These are phyloP conservation scores for Xylaria sp. DNA, from an alignment of 2,329 filamentous ascomycete genomes.

Conservation along the genomic window DNA sequence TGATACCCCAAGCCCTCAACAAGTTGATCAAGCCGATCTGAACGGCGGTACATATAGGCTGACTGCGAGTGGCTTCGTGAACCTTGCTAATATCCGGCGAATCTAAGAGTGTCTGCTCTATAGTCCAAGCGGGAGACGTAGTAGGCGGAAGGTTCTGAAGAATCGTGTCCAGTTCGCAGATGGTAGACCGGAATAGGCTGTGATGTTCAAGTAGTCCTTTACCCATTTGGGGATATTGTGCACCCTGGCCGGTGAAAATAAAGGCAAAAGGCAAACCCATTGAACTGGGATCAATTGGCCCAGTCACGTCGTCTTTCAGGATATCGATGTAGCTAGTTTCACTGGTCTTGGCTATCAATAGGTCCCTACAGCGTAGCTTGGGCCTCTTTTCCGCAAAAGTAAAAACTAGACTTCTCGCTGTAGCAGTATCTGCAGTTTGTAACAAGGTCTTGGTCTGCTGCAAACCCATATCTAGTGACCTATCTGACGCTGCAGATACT, in stretches of 20 bases:
- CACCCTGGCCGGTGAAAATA: conserved; percentile 4
- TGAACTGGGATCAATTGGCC: background rate
- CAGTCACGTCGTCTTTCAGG: background rate
- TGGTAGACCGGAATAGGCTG: background rate
- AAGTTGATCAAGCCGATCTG: background rate
- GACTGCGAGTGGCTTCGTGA: background rate
- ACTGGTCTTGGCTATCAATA: background rate
- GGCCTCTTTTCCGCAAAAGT: background rate
- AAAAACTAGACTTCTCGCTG: background rate
- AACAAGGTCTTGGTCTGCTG: background rate
- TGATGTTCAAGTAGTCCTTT: background rate
- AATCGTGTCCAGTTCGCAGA: background rate
- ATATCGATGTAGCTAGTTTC: background rate
- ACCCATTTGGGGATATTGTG: background rate
- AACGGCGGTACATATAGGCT: background rate
- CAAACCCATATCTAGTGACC: background rate
- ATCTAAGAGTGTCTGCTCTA: background rate
- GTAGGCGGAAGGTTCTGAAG: background rate
- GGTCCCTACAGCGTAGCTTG: background rate
- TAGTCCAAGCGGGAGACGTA: background rate
- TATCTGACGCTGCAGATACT: background rate
- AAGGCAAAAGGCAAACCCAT: background rate
- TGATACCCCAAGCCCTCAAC: background rate
- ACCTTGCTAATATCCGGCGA: background rate
- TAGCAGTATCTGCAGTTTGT: background rate